Conservation (phyloP, 495 filamentous ascomycete genomes). For the Saxophila tyrrhenica region DNA sequence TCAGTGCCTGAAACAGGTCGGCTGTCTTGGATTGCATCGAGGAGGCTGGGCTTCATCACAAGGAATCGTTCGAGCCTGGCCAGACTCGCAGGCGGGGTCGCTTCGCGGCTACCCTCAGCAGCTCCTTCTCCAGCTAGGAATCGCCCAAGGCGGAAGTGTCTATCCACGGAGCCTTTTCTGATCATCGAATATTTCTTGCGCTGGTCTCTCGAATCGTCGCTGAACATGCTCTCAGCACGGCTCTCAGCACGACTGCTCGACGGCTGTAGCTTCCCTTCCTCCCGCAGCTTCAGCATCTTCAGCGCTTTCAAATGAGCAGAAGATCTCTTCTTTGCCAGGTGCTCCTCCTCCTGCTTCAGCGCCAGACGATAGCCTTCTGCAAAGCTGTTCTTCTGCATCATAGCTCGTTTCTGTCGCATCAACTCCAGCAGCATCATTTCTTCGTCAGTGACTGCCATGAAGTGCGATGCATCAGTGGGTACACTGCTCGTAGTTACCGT, state of each 20-base stretch:
- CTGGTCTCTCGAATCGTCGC: not conserved
- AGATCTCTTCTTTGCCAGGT: conserved; percentile 4
- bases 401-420: conserved; percentile 65
- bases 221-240: not conserved
- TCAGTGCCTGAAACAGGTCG: not conserved
- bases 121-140: conserved; percentile 1
- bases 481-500: conserved; percentile 8
- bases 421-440: conserved; percentile 75
- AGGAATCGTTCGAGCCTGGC: not conserved
- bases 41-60: not conserved
- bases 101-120: not conserved
- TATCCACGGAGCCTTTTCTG: conserved; percentile 17
- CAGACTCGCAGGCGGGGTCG: not conserved
- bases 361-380: conserved; percentile 38
- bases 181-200: conserved; percentile 10
- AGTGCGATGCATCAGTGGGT: conserved; percentile 30
- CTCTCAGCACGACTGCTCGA: conserved; percentile 2
- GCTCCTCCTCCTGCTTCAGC: conserved; percentile 17
- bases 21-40: not conserved
- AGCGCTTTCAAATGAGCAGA: conserved; percentile 8
- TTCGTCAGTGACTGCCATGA: conserved; percentile 79
- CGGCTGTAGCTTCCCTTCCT: not conserved
- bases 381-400: conserved; percentile 62
- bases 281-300: conserved; percentile 6
- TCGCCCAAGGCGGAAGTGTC: conserved; percentile 8